Base-by-base conservation (phyloP, 2,329 filamentous ascomycete species). In the Tolypocladium tundrense region DNA sequence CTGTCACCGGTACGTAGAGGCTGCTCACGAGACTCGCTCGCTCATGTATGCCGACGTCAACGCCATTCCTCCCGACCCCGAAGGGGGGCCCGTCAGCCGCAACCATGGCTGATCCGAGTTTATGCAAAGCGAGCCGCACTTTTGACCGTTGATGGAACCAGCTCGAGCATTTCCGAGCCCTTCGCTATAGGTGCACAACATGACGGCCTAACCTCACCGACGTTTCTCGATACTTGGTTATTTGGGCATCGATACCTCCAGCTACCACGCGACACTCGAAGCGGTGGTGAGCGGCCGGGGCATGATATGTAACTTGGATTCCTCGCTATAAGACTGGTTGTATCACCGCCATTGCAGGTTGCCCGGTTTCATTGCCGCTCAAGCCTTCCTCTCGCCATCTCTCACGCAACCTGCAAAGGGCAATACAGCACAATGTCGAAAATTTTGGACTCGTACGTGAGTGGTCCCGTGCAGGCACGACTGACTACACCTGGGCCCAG, bases 181-280 rank as follows among this genome's bases (percentile, higher is more conserved):
- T 21, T 39, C 35, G 40, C 21, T 27, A 58, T 51, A 60, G 55
- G 58, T 54, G 58, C 61, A 63, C 61, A 57, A 58, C 58, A 63
- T 65, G 59, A 59, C 59, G 54, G 64, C 64, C 63, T 60, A 62
- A 68, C 53, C 60, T 62, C 54, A 60, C 59, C 56, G 62, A 58
- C 41, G 53, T 59, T 53, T 43, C 10, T 43, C 24, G 56, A 54
- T 53, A 42, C 57, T 54, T 57, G 52, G 41, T 33, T 39, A 37
- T 52, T 68, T 65, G 64, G 67, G 66, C 65, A 66, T 59, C 63
- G 56, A 67, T 56, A 60, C 40, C 35, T 43, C 39, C 8, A 33
- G 33, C 55, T 39, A 39, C 48, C 16, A 9, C 41, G 5, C 40
- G 14, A 52, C 53, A 27, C 43, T 51, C 31, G 27, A 52, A 37